Evolutionary conservation across 2,329 filamentous ascomycete genomes (phyloP), one percentile per base, ranked within the genome.

Genomic region (Colletotrichum neosansevieriae): DNA sequence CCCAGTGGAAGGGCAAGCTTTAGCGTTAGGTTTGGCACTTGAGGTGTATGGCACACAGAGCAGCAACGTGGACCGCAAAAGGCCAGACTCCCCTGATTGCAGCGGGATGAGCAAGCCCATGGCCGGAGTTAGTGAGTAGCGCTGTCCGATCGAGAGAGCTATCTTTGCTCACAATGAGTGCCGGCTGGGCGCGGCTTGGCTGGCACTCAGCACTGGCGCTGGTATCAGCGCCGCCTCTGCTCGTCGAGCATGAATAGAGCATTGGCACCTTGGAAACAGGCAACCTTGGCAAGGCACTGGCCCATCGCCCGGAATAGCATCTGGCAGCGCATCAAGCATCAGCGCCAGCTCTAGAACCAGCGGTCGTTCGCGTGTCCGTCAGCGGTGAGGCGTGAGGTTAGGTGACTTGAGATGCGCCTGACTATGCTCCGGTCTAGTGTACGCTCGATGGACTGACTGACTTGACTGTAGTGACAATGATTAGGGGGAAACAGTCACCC

Each of bases 41-140:
- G 56, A 36, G 38, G 47, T 59, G 50, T 50, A 54, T 68, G 60
- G 61, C 61, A 53, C 47, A 3, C 47, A 19, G 45, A 53, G 50
- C 47, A 65, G 32, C 60, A 58, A 32, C 38, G 12, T 17, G 29
- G 29, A 29, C 29, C 29, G 29, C 29, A 29, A 56, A 36, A 58
- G 53, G 58, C 65, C 61, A 54, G 65, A 49, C 60, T 58, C 34
- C 49, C 63, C 53, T 47, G 65, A 69, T 69, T 66, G 54, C 66
- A 65, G 61, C 66, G 40, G 47, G 49, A 66, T 51, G 49, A 10
- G 44, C 49, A 58, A 59, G 66, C 61, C 62, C 61, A 44, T 13
- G n/a, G 13, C 24, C 45, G 36, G 36, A 53, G 11, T 19, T 36
- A 2, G 9, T 19, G 4, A 60, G 17, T 10, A 21, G 21, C 15